Evolutionary conservation across 495 filamentous ascomycete species (phyloP).

Genomic region (Acidomyces sp.): DNA sequence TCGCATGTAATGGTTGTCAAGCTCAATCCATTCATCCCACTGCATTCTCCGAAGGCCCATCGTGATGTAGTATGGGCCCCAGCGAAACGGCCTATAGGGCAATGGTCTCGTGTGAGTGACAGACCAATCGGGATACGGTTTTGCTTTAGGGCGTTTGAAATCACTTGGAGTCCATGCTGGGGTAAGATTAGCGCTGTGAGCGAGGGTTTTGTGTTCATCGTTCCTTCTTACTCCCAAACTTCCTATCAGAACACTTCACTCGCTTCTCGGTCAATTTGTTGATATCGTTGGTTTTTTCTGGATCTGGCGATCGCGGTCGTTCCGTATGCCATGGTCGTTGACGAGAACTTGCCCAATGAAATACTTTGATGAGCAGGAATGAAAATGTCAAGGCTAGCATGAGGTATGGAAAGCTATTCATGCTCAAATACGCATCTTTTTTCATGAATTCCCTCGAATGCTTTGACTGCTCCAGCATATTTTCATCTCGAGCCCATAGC

Average conservation of each 20-base stretch:
- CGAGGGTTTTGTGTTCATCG: no score
- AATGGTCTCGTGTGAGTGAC: slow-evolving; percentile 59
- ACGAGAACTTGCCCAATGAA: not conserved
- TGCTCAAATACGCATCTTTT: not conserved
- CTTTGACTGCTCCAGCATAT: no score
- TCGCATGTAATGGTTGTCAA: slow-evolving; percentile 68
- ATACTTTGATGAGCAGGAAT: not conserved
- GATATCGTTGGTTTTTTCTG: slow-evolving; percentile 24
- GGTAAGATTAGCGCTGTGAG: no score
- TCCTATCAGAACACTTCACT: slow-evolving; percentile 17
- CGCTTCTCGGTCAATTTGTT: slow-evolving; percentile 9
- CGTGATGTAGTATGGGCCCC: slow-evolving; percentile 70
- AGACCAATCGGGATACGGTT: slow-evolving; percentile 61
- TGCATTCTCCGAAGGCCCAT: slow-evolving; percentile 72
- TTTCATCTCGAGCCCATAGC: slow-evolving; percentile 19
- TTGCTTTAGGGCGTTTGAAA: slow-evolving; percentile 54
- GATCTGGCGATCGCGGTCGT: slow-evolving; percentile 21
- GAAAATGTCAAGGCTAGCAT: slow-evolving; percentile 7
- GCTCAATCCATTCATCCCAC: slow-evolving; percentile 77
- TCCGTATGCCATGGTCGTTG: slow-evolving; percentile 1
- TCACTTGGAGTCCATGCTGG: slow-evolving; percentile 56
- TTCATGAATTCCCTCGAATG: no score
- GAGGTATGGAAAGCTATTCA: slow-evolving; percentile 13
- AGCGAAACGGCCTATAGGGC: slow-evolving; percentile 72
- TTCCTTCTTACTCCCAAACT: slow-evolving; percentile 25